Evolutionary conservation across 2,329 filamentous ascomycete genomes (phyloP).

Genomic region (Graphilbum ipis-grandicollis): DNA sequence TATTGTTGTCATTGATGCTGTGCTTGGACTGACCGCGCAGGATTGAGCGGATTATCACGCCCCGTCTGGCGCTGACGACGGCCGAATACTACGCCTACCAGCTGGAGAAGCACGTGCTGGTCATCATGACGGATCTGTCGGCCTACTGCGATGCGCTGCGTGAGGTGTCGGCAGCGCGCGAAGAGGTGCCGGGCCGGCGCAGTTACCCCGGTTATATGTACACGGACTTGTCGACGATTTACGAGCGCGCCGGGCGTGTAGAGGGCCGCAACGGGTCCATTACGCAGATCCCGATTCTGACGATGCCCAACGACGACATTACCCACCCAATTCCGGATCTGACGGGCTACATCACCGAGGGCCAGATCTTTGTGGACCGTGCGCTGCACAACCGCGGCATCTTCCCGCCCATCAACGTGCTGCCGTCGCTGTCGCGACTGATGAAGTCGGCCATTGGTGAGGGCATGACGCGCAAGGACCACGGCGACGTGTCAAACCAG

Average conservation of each 20-base stretch:
- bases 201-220: constrained; percentile 99
- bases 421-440: constrained; percentile 92
- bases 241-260: constrained; percentile 97
- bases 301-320: constrained; percentile 99
- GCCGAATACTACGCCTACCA: constrained; percentile 99
- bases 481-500: constrained; percentile 98
- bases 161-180: constrained; percentile 92
- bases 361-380: constrained; percentile 95
- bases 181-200: constrained; percentile 97
- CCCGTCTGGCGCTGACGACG: constrained; percentile 91
- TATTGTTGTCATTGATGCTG: not conserved
- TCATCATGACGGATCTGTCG: constrained; percentile 94
- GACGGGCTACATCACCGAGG: constrained; percentile 98
- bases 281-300: constrained; percentile 95
- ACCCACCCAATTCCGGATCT: constrained; percentile 97
- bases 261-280: constrained; percentile 94
- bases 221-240: constrained; percentile 99
- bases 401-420: constrained; percentile 96
- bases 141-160: constrained; percentile 97
- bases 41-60: constrained; percentile 99
- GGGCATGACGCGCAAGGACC: constrained; percentile 89
- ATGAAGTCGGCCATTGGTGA: constrained; percentile 99
- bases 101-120: constrained; percentile 97
- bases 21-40: constrained; percentile 23
- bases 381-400: constrained; percentile 89